Evolutionary conservation across 2,329 filamentous ascomycete genomes (phyloP).

Genomic region (Scedosporium dehoogii): DNA sequence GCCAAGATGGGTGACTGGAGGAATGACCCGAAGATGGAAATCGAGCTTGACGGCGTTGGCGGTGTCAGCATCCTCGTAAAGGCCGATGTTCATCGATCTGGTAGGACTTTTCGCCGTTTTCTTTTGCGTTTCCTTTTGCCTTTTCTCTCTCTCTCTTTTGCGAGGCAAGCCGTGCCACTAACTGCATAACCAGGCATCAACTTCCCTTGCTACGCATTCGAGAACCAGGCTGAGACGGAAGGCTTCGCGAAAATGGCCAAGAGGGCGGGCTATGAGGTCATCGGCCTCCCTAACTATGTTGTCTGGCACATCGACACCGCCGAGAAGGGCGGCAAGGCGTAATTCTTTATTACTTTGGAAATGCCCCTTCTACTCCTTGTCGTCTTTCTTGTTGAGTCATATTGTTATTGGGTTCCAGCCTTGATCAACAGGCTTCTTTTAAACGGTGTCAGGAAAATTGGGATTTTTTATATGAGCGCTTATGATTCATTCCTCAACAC

Average conservation of each 20-base stretch:
- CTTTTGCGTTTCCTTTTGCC: too few relatives aligned
- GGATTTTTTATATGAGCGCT: slow-evolving; percentile 2
- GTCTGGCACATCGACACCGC: slow-evolving; percentile 98
- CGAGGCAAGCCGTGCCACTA: slow-evolving; percentile 9
- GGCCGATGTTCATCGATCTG: slow-evolving; percentile 90
- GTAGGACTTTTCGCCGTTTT: slow-evolving; percentile 47
- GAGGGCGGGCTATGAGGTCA: slow-evolving; percentile 83
- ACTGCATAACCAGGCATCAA: slow-evolving; percentile 63
- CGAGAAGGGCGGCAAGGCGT: slow-evolving; percentile 78
- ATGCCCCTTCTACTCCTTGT: not conserved
- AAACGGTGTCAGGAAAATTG: not conserved
- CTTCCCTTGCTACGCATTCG: slow-evolving; percentile 92
- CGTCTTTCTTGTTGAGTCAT: not conserved
- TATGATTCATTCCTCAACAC: not conserved
- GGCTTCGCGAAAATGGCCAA: slow-evolving; percentile 99
- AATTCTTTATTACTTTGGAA: slow-evolving; percentile 10
- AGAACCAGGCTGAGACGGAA: slow-evolving; percentile 98
- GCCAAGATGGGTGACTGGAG: slow-evolving; percentile 86
- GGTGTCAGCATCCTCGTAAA: slow-evolving; percentile 97
- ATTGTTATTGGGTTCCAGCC: not conserved
- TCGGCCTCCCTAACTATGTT: slow-evolving; percentile 91
- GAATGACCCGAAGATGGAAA: slow-evolving; percentile 82
- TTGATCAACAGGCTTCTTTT: not conserved
- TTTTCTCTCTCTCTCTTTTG: too few relatives aligned
- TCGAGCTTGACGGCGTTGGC: slow-evolving; percentile 89